phyloP scores from a whole-genome alignment of 2,329 filamentous ascomycete species.

The Neofusicoccum umdonicola region DNA sequence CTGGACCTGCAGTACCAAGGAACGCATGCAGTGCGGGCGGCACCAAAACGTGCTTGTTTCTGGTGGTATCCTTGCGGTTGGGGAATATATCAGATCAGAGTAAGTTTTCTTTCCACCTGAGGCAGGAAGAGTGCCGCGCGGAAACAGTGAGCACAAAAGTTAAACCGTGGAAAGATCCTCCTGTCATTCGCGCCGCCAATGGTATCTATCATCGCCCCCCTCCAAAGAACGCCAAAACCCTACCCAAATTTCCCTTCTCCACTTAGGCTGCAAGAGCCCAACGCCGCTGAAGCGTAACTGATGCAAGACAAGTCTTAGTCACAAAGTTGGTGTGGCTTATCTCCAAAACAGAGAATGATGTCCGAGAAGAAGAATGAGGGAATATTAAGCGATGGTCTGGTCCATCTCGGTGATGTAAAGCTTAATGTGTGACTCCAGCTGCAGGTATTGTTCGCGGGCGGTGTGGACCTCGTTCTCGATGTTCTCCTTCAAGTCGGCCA shows the following conservation, averaged over 20 bases:
- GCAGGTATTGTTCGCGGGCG: slow-evolving; percentile 91
- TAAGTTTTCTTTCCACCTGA: neutral
- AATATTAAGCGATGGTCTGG: slow-evolving; percentile 62
- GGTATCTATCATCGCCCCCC: neutral
- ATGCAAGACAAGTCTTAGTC: neutral
- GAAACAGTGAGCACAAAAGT: neutral
- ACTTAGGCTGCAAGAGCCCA: neutral
- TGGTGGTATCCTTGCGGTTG: neutral
- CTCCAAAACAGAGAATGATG: neutral
- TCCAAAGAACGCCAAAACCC: neutral
- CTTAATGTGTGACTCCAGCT: slow-evolving; percentile 96
- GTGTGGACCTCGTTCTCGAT: slow-evolving; percentile 91
- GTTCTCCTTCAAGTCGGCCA: slow-evolving; percentile 95
- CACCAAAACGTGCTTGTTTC: too few species aligned
- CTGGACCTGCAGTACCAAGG: too few species aligned
- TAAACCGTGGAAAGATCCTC: too few species aligned
- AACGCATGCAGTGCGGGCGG: too few species aligned
- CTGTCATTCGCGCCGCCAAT: neutral
- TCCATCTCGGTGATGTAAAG: slow-evolving; percentile 99
- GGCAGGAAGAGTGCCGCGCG: neutral
- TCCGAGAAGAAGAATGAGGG: neutral
- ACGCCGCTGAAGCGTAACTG: neutral
- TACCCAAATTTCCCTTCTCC: neutral
- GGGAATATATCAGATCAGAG: neutral
- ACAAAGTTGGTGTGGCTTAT: neutral